Conservation (phyloP, 2,329 filamentous ascomycete genomes). For the Talaromyces sp. region DNA sequence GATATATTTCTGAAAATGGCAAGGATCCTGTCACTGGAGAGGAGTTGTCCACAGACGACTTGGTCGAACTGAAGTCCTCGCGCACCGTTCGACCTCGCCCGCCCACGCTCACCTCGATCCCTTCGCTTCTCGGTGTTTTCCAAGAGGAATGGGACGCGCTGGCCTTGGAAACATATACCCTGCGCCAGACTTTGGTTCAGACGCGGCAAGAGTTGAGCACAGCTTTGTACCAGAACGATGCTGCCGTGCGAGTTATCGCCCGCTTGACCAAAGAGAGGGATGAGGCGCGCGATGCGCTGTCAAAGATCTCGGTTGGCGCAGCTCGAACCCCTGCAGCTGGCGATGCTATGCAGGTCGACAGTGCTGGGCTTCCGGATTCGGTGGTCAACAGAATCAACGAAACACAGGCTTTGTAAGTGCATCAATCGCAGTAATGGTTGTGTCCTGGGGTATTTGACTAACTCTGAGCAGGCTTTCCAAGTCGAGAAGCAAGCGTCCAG, state of each 20-base stretch:
- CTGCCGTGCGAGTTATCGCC: constrained; percentile 91
- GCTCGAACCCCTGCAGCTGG: constrained; percentile 50
- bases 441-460: constrained; percentile 6
- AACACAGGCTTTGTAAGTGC: constrained; percentile 70
- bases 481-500: constrained; percentile 79
- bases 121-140: constrained; percentile 86
- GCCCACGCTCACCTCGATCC: constrained; percentile 91
- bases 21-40: constrained; percentile 89
- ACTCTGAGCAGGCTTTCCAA: constrained; percentile 64
- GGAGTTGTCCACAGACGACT: constrained; percentile 74
- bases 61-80: constrained; percentile 79
- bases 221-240: constrained; percentile 93
- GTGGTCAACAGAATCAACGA: constrained; percentile 70
- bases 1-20: constrained; percentile 88
- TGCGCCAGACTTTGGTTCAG: constrained; percentile 83
- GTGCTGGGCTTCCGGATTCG: constrained; percentile 66
- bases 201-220: constrained; percentile 91
- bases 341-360: constrained; percentile 92
- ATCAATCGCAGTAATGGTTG: background rate
- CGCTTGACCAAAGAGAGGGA: constrained; percentile 86
- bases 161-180: constrained; percentile 83
- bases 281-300: constrained; percentile 83
- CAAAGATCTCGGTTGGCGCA: constrained; percentile 71
- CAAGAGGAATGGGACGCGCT: constrained; percentile 98
- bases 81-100: constrained; percentile 83